Base-by-base conservation (phyloP, 352 stramenopile genomes). In the Phytopythium helicoides region DNA sequence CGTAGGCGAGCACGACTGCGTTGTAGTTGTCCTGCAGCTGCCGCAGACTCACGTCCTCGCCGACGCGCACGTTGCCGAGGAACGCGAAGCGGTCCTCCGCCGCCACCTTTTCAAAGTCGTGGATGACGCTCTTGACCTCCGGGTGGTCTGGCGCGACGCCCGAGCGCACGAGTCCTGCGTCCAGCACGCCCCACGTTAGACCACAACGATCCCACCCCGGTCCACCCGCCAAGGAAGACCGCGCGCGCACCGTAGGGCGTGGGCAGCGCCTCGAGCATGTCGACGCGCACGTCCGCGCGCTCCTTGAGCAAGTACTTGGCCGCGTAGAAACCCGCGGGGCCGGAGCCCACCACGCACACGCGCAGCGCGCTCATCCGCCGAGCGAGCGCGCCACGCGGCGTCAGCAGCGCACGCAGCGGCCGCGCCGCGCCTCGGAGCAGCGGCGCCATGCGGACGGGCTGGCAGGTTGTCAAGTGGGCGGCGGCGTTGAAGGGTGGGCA, bases 91-190 rank as follows among this genome's bases (percentile, higher is more conserved):
- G 85, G 34, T 67, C 60, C 36, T 94, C 80, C 1, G 63, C 52
- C n/a, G 84, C 75, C 8, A 97, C 86, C 58, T 95, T 80, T 6
- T 95, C 75, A 68, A 99, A 99, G 68, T 99, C 95, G 59, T 97
- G 89, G 68, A 97, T 92, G 11, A 99, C 97, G 58, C 89, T 97
- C 79, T 99, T 99, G 16, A 99, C 96, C 76, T 99, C 96, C 0
- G 94, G 96, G 76, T 99, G 97, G 76, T 99, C 97, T 1, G 97
- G 97, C 18, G 96, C 97, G 2, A 99, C 96, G 22, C 97, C 97
- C 12, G 81, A 97, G 47, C 97, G 85, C 28, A 99, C 96, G 44
- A 99, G 84, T 6, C 97, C 79, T 82, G 59, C n/a, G n/a, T n/a
- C n/a, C n/a, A n/a, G n/a, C n/a, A n/a, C n/a, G n/a, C n/a, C n/a